phyloP scores from a whole-genome alignment of 768 basidiomycete genomes.

The Mycena rosella region DNA sequence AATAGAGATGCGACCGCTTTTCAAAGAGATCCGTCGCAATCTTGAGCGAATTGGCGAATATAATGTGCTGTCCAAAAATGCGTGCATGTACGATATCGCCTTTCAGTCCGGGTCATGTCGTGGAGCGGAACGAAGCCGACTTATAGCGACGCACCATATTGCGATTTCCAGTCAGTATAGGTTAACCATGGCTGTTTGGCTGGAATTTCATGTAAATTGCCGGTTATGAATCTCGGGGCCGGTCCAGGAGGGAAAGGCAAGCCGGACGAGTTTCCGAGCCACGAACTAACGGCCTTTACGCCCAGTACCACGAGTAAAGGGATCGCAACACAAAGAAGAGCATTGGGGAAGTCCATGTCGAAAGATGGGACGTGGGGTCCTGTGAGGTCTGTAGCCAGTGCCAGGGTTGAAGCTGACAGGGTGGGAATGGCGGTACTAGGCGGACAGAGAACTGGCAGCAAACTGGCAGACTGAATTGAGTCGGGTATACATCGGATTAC shows the following conservation, averaged over 20 bases:
- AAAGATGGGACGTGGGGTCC: too few relatives aligned
- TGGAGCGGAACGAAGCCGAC: too few relatives aligned
- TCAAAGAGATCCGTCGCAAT: conserved; percentile 42
- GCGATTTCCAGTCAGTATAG: conserved; percentile 39
- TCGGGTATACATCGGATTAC: too few relatives aligned
- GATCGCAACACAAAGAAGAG: neutral
- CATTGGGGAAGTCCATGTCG: neutral
- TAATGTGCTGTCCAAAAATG: conserved; percentile 41
- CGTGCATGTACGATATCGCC: conserved; percentile 41
- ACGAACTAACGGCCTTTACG: neutral
- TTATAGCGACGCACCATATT: conserved; percentile 33
- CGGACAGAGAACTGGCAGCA: too few relatives aligned
- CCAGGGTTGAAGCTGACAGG: too few relatives aligned
- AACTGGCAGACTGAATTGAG: too few relatives aligned
- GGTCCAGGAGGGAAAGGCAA: conserved; percentile 8
- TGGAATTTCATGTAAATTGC: conserved; percentile 33
- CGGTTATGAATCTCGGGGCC: neutral
- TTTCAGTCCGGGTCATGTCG: too few relatives aligned
- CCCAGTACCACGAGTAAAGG: neutral
- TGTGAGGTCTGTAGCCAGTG: too few relatives aligned
- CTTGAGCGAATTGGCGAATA: conserved; percentile 45
- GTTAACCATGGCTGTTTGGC: conserved; percentile 36
- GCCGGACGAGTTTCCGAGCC: neutral
- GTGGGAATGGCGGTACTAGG: too few relatives aligned
- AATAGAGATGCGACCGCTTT: conserved; percentile 40